These are phyloP conservation scores for Nitzschia palea DNA, from an alignment of 108 stramenopile species.

Conservation along the genomic window DNA sequence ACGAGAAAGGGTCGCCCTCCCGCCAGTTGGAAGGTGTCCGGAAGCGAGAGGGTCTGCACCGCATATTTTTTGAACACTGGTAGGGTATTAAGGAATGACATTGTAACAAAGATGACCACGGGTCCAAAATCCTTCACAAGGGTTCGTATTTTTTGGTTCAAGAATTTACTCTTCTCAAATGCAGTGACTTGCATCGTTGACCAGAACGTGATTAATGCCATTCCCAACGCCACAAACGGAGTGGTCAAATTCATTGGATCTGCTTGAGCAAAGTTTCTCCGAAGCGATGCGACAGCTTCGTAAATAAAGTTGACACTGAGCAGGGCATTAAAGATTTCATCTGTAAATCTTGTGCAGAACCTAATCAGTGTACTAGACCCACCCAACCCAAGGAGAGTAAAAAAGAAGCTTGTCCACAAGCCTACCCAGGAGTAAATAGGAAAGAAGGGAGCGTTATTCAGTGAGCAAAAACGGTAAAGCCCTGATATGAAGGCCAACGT, in stretches of 20 bases:
- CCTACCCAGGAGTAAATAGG: constrained; percentile 95
- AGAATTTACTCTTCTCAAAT: constrained; percentile 70
- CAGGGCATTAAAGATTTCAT: constrained; percentile 95
- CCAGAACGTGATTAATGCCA: constrained; percentile 68
- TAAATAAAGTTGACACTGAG: constrained; percentile 94
- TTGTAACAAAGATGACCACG: constrained; percentile 75
- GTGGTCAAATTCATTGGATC: constrained; percentile 86
- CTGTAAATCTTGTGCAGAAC: constrained; percentile 95
- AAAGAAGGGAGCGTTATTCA: constrained; percentile 86
- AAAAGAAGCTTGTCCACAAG: constrained; percentile 89
- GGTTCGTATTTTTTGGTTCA: constrained; percentile 73
- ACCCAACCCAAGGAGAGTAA: constrained; percentile 73
- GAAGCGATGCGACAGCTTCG: constrained; percentile 77
- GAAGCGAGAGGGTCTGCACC: constrained; percentile 80
- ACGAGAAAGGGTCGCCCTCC: constrained; percentile 77
- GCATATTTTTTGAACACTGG: constrained; percentile 66
- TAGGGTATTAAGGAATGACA: constrained; percentile 70
- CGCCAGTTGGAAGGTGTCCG: constrained; percentile 75
- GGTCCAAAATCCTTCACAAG: constrained; percentile 94
- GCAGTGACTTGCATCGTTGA: constrained; percentile 67
- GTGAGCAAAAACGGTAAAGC: constrained; percentile 74
- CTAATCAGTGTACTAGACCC: constrained; percentile 87
- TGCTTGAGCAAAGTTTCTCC: constrained; percentile 68
- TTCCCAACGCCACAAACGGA: constrained; percentile 76
- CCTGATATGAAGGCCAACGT: constrained; percentile 93